These are phyloP conservation scores for Alternaria alternata DNA, from an alignment of 2,329 filamentous ascomycete genomes.

Conservation along the genomic window DNA sequence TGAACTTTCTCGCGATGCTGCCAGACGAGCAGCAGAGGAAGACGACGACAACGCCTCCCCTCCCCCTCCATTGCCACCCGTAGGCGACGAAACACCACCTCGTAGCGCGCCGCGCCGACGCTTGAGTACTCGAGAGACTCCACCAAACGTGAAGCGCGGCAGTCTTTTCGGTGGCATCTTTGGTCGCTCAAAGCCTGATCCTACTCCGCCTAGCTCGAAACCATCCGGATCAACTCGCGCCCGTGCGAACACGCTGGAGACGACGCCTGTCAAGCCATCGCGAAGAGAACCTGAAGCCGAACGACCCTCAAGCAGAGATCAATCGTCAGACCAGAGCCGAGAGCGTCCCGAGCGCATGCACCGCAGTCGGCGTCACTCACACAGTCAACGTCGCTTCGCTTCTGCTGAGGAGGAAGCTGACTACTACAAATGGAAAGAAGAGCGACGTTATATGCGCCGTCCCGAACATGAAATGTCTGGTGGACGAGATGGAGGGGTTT, in stretches of 20 bases:
- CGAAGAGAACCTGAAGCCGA: constrained; percentile 35
- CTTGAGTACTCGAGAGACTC: constrained; percentile 39
- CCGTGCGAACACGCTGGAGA: constrained; percentile 36
- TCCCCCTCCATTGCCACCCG: constrained; percentile 24
- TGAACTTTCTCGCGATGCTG: constrained; percentile 35
- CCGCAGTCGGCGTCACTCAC: constrained; percentile 42
- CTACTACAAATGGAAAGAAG: constrained; percentile 43
- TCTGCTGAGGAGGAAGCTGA: constrained; percentile 44
- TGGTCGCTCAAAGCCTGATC: constrained; percentile 44
- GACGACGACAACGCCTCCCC: constrained; percentile 17
- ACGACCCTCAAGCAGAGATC: constrained; percentile 37
- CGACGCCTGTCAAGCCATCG: constrained; percentile 18
- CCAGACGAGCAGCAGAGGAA: constrained; percentile 28
- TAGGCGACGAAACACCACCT: constrained; percentile 28
- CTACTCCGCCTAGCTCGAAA: constrained; percentile 33
- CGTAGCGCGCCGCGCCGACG: constrained; percentile 35
- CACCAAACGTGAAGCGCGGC: constrained; percentile 35
- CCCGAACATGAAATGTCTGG: constrained; percentile 41
- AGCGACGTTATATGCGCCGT: constrained; percentile 34
- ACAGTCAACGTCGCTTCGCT: constrained; percentile 36
- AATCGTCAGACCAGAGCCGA: constrained; percentile 45
- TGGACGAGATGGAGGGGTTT: constrained; percentile 34
- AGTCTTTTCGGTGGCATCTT: constrained; percentile 45
- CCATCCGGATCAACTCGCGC: constrained; percentile 33
- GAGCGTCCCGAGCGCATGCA: constrained; percentile 44